phyloP scores from a whole-genome alignment of 257 asterid genomes.

The Lantana camara region DNA sequence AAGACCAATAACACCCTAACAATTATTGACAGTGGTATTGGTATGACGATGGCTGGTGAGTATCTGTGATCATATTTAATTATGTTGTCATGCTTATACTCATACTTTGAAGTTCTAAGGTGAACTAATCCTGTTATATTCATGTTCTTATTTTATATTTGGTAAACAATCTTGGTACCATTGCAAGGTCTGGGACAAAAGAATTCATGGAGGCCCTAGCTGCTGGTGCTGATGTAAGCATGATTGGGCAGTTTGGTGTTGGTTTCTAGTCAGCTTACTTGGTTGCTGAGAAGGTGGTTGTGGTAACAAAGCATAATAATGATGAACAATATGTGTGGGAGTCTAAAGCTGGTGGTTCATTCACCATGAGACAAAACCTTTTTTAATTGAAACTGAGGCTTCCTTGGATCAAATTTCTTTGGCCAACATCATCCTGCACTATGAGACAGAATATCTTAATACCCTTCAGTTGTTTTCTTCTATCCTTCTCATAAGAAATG shows the following conservation, averaged over 20 bases:
- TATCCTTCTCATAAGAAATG: too few species aligned
- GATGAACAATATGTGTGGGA: too few species aligned
- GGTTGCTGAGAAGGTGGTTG: slow-evolving; percentile 64
- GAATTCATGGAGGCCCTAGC: slow-evolving; percentile 68
- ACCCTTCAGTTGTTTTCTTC: too few species aligned
- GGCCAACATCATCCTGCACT: too few species aligned
- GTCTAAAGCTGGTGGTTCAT: too few species aligned
- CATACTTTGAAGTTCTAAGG: background rate
- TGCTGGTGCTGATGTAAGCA: too few species aligned
- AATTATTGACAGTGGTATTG: slow-evolving; percentile 61
- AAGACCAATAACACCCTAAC: slow-evolving; percentile 56
- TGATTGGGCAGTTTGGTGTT: slow-evolving; percentile 69
- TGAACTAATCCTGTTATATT: too few species aligned
- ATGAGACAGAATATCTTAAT: too few species aligned
- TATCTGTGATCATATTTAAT: background rate
- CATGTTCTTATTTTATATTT: slow-evolving; percentile 42
- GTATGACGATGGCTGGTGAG: slow-evolving; percentile 73
- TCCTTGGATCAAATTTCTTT: too few species aligned
- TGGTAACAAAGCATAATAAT: slow-evolving; percentile 54
- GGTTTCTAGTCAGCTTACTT: slow-evolving; percentile 63
- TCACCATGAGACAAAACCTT: too few species aligned
- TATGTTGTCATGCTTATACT: too few species aligned
- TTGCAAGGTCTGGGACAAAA: slow-evolving; percentile 67
- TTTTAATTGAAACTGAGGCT: too few species aligned
- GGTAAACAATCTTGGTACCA: slow-evolving; percentile 71